phyloP scores from a whole-genome alignment of 164 flowering plant genomes.

The Magnolia officinalis region DNA sequence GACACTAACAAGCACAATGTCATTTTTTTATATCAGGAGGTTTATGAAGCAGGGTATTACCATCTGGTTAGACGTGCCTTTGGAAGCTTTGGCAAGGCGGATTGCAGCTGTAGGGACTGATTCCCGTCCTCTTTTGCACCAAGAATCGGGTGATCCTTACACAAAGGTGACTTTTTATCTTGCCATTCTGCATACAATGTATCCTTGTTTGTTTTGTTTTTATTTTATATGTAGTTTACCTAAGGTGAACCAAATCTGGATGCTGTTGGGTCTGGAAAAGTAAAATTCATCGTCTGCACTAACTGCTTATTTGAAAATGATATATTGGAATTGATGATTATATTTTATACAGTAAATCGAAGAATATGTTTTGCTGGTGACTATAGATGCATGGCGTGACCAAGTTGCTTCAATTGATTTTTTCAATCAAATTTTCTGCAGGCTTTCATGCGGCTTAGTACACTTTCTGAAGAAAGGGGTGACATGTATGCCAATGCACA shows the following conservation, averaged over 20 bases:
- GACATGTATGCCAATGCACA: slow-evolving; percentile 72
- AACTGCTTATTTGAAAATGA: not conserved
- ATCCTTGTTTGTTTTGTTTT: too few relatives aligned
- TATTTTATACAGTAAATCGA: not conserved
- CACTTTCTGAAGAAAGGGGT: slow-evolving; percentile 61
- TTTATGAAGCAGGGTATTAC: slow-evolving; percentile 79
- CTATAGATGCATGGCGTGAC: too few relatives aligned
- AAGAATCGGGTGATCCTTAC: slow-evolving; percentile 72
- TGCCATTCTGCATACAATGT: not conserved
- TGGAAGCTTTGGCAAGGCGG: slow-evolving; percentile 77
- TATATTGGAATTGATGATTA: not conserved
- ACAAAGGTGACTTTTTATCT: slow-evolving; percentile 40
- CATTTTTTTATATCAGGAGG: slow-evolving; percentile 44
- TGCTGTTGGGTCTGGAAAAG: too few relatives aligned
- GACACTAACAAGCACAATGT: not conserved
- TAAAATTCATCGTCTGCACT: too few relatives aligned
- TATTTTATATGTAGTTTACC: too few relatives aligned
- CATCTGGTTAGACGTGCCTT: slow-evolving; percentile 89
- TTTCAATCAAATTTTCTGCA: slow-evolving; percentile 15
- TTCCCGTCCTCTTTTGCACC: slow-evolving; percentile 86
- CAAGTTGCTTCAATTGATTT: not conserved
- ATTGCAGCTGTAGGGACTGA: slow-evolving; percentile 83
- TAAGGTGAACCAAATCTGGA: too few relatives aligned
- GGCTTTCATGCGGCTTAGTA: slow-evolving; percentile 59
- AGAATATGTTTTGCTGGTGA: too few relatives aligned